Conservation (phyloP, 805 yeast genomes). For the Torulaspora microellipsoides region DNA sequence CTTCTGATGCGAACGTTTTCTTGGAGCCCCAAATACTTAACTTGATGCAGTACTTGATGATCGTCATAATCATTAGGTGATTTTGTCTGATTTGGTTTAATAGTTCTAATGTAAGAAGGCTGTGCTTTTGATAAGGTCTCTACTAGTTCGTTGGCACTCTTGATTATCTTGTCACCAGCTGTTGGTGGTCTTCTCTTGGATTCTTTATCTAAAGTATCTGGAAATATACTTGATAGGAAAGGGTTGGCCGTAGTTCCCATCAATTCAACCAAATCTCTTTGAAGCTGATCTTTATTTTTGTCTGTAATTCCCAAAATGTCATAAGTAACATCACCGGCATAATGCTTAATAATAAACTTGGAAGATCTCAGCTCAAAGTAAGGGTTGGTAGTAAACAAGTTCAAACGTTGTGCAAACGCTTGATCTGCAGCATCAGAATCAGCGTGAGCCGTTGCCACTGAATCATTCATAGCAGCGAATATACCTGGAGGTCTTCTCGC, state of each 20-base stretch:
- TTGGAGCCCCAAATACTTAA: constrained; percentile 90
- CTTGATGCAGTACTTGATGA: constrained; percentile 88
- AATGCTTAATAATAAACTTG: constrained; percentile 88
- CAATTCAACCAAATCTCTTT: constrained; percentile 80
- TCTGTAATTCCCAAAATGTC: constrained; percentile 90
- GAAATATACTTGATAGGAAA: constrained; percentile 59
- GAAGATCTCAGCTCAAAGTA: constrained; percentile 86
- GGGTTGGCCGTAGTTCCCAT: constrained; percentile 64
- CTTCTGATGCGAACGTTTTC: constrained; percentile 97
- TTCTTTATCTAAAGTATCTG: constrained; percentile 59
- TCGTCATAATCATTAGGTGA: constrained; percentile 87
- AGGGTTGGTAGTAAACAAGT: constrained; percentile 73
- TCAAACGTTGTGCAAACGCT: constrained; percentile 86
- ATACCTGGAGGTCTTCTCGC: constrained; percentile 92
- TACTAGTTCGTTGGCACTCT: constrained; percentile 84
- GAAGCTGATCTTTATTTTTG: constrained; percentile 91
- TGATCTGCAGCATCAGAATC: constrained; percentile 96
- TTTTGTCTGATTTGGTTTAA: constrained; percentile 92
- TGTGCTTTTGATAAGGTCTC: constrained; percentile 85
- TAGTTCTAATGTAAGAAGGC: constrained; percentile 95
- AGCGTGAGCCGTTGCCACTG: constrained; percentile 97
- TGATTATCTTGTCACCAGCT: constrained; percentile 91
- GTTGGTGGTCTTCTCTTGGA: constrained; percentile 87
- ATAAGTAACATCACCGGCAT: constrained; percentile 97
- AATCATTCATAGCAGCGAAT: constrained; percentile 93